Evolutionary conservation across 495 filamentous ascomycete species (phyloP).

Genomic region (Aspergillus biplanus): DNA sequence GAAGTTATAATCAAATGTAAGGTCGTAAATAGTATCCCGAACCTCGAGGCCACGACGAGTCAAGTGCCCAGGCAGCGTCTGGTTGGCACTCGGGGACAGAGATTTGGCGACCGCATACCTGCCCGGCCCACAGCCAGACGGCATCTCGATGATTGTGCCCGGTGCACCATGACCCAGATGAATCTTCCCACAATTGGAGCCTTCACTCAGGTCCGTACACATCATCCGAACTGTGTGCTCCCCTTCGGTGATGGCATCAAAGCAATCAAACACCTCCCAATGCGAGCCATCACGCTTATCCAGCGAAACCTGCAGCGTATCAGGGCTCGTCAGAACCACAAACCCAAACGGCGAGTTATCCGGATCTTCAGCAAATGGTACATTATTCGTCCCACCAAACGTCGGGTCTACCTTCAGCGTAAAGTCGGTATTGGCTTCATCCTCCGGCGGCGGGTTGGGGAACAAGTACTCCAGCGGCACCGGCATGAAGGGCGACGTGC

Average conservation of each 20-base stretch:
- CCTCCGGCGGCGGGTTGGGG: background rate
- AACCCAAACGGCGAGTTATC: constrained; percentile 11
- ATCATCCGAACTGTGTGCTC: constrained; percentile 9
- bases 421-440: constrained; percentile 6
- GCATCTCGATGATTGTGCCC: constrained; percentile 18
- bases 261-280: constrained; percentile 14
- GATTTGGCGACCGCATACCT: constrained; percentile 4
- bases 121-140: constrained; percentile 10
- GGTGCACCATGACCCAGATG: constrained; percentile 7
- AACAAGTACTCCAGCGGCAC: constrained; percentile 8
- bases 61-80: constrained; percentile 9
- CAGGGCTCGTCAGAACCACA: constrained; percentile 1
- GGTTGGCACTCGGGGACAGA: constrained; percentile 4
- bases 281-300: constrained; percentile 16
- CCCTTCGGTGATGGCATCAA: constrained; percentile 3
- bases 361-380: constrained; percentile 4
- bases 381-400: background rate
- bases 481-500: constrained; percentile 4
- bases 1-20: constrained; percentile 15
- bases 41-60: background rate
- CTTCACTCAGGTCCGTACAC: constrained; percentile 2
- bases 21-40: constrained; percentile 8
- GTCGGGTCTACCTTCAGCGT: constrained; percentile 2
- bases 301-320: constrained; percentile 1
- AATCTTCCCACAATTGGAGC: constrained; percentile 10